phyloP scores from a whole-genome alignment of 106 monocot genomes.

The Xerophyta viscosa region DNA sequence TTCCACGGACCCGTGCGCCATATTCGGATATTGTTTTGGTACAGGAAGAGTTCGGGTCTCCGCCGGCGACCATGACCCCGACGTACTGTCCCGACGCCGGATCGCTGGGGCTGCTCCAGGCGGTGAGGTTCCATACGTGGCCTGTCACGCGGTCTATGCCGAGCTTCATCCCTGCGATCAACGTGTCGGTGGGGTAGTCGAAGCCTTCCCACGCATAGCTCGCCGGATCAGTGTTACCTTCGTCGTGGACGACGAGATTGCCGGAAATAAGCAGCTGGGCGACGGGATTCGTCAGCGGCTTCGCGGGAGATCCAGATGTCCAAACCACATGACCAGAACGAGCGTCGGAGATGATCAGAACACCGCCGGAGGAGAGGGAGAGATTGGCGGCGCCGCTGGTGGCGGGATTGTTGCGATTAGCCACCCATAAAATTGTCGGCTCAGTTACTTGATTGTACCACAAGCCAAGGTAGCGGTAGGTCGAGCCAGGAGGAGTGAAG shows the following conservation, averaged over 20 bases:
- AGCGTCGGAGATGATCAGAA: neutral
- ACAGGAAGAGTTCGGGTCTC: slow-evolving; percentile 19
- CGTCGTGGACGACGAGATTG: neutral
- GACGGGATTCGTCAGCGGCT: neutral
- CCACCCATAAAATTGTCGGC: neutral
- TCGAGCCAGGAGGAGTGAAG: neutral
- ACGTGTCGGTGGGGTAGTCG: slow-evolving; percentile 27
- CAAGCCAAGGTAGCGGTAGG: neutral
- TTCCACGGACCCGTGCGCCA: slow-evolving; percentile 34
- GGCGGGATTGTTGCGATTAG: neutral
- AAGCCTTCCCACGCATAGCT: slow-evolving; percentile 21
- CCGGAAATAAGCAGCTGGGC: slow-evolving; percentile 2
- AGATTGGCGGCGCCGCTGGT: neutral
- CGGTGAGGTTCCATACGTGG: neutral
- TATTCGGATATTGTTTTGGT: neutral
- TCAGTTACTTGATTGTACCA: slow-evolving; percentile 1
- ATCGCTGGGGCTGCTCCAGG: slow-evolving; percentile 20
- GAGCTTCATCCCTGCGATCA: slow-evolving; percentile 20
- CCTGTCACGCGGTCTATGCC: slow-evolving; percentile 4
- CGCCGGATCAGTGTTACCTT: neutral
- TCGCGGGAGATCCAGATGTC: neutral
- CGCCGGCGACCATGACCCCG: slow-evolving; percentile 10
- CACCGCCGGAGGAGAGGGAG: no score
- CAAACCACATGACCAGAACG: neutral
- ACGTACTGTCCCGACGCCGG: slow-evolving; percentile 22